Base-by-base conservation (phyloP, 805 yeast genomes). In the Schizosaccharomyces octosporus region DNA sequence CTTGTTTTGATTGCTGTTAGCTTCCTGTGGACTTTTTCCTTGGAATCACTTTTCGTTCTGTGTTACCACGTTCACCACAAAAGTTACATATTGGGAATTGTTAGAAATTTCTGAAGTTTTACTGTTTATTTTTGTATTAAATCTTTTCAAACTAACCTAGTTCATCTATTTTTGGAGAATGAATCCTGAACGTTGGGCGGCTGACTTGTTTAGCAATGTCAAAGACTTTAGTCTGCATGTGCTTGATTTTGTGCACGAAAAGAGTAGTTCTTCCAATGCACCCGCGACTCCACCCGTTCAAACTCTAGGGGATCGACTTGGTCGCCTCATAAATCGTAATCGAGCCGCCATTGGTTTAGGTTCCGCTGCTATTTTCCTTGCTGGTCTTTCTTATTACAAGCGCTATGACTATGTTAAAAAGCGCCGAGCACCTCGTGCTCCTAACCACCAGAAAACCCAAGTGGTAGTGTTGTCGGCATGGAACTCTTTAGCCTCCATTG, bases 141-240 rank as follows among this genome's bases (percentile, higher is more conserved):
- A 36, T 36, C 11, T 36, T 36, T 36, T 31, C 4, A 31, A 3
- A 5, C 1, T 31, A 5, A 9, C 13, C 11, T 36, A 36, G 9
- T 36, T 36, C 15, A 4, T 9, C 6, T 45, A 13, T 19, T 24
- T 19, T 45, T 17, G 4, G 27, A 51, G 1, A 29, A 51, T 51
- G 57, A 51, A 51, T 51, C 57, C 57, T 51, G 57, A 51, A 51
- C 57, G 57, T 29, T 21, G n/a, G 36, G 57, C 36, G 19, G 57
- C 57, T 29, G 57, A 51, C 5, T 21, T 29, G n/a, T 21, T 21
- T 17, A 6, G 19, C 27, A 21, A 51, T 24, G 57, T 51, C n/a
- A 51, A 51, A 29, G 57, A 51, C 36, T 51, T 24, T 29, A 29
- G 57, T 17, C 19, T 19, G 36, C 31, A 29, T 17, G 27, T 29